Evolutionary conservation across 768 basidiomycete genomes (phyloP).

Genomic region (Tubosaeta brunneosetosa): DNA sequence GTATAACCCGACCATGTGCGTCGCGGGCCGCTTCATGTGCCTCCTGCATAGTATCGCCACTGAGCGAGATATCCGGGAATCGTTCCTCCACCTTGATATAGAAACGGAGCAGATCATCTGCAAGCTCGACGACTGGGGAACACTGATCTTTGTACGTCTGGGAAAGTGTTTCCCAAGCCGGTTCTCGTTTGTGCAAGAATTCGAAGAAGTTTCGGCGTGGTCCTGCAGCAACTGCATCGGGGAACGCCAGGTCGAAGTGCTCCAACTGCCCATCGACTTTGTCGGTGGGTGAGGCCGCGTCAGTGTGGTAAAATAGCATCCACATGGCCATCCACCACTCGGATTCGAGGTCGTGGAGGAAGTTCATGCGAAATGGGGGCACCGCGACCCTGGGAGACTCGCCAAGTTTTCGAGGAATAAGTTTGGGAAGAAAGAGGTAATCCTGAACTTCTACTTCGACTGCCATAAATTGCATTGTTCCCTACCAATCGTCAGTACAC

Average conservation of each 20-base stretch:
- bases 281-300: not conserved
- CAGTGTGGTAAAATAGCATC: too few relatives aligned
- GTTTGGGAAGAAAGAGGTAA: not conserved
- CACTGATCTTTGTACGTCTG: not conserved
- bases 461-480: slow-evolving; percentile 12
- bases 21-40: not conserved
- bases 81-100: not conserved
- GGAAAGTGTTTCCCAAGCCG: not conserved
- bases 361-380: slow-evolving; percentile 12
- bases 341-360: slow-evolving; percentile 7
- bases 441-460: not conserved
- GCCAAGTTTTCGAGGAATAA: too few relatives aligned
- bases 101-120: not conserved
- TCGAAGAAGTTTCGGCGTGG: not conserved
- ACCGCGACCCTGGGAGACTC: not conserved
- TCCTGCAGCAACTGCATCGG: not conserved
- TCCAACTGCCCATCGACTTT: not conserved
- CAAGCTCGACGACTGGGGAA: not conserved
- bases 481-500: not conserved
- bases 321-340: too few relatives aligned
- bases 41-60: not conserved
- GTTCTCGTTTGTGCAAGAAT: not conserved
- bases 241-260: not conserved
- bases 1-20: not conserved
- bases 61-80: too few relatives aligned